Base-by-base conservation (phyloP, 2,329 filamentous ascomycete genomes). In the Aspergillus hortae region DNA sequence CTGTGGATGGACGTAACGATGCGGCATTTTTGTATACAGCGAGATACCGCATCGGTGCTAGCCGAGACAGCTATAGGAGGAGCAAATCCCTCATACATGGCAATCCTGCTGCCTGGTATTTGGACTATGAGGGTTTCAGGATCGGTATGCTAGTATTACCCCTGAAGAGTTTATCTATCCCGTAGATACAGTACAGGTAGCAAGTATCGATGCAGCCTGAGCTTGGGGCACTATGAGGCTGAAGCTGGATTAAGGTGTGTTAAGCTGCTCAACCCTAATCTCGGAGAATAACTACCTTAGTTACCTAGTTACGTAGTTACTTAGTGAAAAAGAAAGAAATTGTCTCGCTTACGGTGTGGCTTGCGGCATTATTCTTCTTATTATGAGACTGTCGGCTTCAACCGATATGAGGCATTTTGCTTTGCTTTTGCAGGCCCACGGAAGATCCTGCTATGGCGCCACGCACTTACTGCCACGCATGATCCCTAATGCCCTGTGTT, bases 61-160 rank as follows among this genome's bases (percentile, higher is more conserved):
- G 58, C 44, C 48, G 48, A 27, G 42, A 33, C 25, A 52, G 42
- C 48, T 32, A 49, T 36, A 55, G 49, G 56, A 40, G 35, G 42
- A 56, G 53, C 55, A 57, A 58, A 61, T 61, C 58, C 58, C 58
- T 59, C 58, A 61, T 61, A 61, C 27, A 30, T 10, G 14, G 14
- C 40, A 17, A 42, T 42, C 40, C 19, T 17, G 40, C 40, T 42
- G 40, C 40, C 40, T 42, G 17, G 1, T 23, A 23, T 23, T 6
- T 23, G 21, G 21, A 23, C 21, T 17, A 2, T 17, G 17, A 17
- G 17, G 17, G 17, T 17, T 17, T 17, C 19, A 19, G 19, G 2
- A 19, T 3, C 19, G 1, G 19, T 23, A 23, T 23, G 23, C 23
- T 23, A 23, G 23, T 6, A 23, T 6, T 23, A 23, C 23, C 23